A percentile compares a stretch with the other conserved stretches of the same genome.
Conservation (phyloP, 1,139 yeast genomes). For the Wickerhamomyces sp. region DNA sequence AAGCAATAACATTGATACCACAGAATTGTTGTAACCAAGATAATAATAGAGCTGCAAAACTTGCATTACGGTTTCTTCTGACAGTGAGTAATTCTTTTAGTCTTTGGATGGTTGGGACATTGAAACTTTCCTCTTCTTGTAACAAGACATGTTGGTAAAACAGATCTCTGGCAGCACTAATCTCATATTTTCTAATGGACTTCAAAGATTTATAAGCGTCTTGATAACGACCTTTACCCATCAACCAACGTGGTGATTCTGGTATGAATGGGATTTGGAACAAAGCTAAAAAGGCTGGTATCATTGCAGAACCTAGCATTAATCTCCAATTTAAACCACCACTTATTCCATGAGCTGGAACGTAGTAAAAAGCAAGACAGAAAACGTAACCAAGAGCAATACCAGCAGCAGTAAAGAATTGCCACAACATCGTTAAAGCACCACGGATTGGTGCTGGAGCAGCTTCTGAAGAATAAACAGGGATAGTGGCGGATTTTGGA, state of each 20-base stretch:
- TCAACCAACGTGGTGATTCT: conserved; percentile 78
- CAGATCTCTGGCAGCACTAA: conserved; percentile 72
- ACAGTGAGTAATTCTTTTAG: conserved; percentile 55
- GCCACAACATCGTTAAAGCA: conserved; percentile 84
- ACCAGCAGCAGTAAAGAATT: conserved; percentile 83
- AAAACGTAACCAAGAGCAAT: conserved; percentile 78
- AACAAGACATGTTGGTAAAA: conserved; percentile 68
- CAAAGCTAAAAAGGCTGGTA: conserved; percentile 68
- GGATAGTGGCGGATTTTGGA: conserved; percentile 76
- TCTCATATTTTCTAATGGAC: conserved; percentile 44
- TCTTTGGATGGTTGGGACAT: conserved; percentile 49
- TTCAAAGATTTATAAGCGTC: conserved; percentile 54
- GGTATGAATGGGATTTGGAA: conserved; percentile 68
- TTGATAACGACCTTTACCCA: conserved; percentile 55
- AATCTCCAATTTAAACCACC: conserved; percentile 71
- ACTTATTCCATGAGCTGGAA: conserved; percentile 40
- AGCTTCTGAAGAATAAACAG: conserved; percentile 79
- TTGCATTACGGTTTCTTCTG: conserved; percentile 81
- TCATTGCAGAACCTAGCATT: conserved; percentile 74
- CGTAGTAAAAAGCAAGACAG: conserved; percentile 54
- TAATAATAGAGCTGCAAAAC: conserved; percentile 74
- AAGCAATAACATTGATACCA: conserved; percentile 86
- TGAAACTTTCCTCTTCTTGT: conserved; percentile 59
- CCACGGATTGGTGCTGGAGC: conserved; percentile 76
- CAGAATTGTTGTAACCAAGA: conserved; percentile 91